A percentile compares a stretch with the other conserved stretches of the same genome.
Conservation (phyloP, 306 rosid genomes). For the Dryas octopetala region DNA sequence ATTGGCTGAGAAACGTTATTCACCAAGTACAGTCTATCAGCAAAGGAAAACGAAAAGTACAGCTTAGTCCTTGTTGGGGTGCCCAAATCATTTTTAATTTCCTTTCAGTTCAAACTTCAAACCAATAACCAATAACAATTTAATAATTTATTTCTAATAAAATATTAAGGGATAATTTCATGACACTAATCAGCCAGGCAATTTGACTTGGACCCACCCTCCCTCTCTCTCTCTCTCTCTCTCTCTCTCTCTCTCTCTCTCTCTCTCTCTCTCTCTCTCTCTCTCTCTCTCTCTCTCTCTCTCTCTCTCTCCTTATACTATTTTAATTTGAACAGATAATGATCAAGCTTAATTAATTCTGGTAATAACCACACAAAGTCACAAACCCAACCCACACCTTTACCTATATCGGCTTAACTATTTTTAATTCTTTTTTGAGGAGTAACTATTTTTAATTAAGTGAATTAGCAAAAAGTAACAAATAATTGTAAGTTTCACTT, state of each 20-base stretch:
- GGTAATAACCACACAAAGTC: conserved; percentile 27
- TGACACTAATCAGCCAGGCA: conserved; percentile 17
- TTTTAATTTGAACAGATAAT: conserved; percentile 45
- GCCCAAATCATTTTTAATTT: not conserved
- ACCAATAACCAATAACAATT: not conserved
- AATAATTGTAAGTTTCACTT: too few relatives aligned
- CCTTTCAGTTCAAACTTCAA: not conserved
- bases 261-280: not conserved
- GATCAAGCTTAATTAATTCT: conserved; percentile 32
- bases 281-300: not conserved
- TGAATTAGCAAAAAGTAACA: too few relatives aligned
- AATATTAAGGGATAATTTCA: not conserved
- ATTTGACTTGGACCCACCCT: conserved; percentile 39
- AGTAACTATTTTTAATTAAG: too few relatives aligned
- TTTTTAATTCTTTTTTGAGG: conserved; percentile 25
- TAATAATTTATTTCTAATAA: not conserved
- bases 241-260: not conserved
- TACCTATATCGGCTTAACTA: conserved; percentile 29
- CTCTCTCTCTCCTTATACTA: conserved; percentile 13
- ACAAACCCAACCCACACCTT: conserved; percentile 35
- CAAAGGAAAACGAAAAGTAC: too few relatives aligned
- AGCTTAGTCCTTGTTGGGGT: not conserved
- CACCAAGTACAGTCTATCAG: too few relatives aligned
- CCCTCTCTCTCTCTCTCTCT: too few relatives aligned
- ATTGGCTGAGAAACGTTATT: too few relatives aligned